Conservation (phyloP, 2,329 filamentous ascomycete genomes). For the Metarhizium sp. region DNA sequence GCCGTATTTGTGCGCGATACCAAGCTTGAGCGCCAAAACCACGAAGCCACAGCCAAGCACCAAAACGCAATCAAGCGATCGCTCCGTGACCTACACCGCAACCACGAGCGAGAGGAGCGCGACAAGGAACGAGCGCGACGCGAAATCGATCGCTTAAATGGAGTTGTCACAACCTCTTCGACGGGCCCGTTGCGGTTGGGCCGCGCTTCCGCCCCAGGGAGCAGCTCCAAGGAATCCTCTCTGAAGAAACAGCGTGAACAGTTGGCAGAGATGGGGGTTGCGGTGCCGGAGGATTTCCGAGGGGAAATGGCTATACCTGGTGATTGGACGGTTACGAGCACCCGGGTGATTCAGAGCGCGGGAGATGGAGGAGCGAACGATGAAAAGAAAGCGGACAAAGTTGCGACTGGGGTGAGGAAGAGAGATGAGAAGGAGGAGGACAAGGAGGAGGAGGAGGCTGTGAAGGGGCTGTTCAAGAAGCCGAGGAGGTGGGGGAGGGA, state of each 20-base stretch:
- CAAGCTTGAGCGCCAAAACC: conserved; percentile 77
- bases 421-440: conserved; percentile 50
- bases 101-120: conserved; percentile 69
- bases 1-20: conserved; percentile 85
- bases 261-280: conserved; percentile 77
- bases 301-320: conserved; percentile 79
- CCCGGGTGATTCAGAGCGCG: conserved; percentile 44
- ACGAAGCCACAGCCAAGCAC: conserved; percentile 79
- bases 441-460: conserved; percentile 41
- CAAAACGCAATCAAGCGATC: conserved; percentile 82
- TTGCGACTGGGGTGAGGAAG: conserved; percentile 50
- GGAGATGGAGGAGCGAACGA: conserved; percentile 25
- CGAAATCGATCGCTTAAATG: conserved; percentile 80
- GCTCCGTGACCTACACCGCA: conserved; percentile 78
- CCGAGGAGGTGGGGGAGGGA: conserved; percentile 45
- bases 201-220: neutral
- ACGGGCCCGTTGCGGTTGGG: neutral
- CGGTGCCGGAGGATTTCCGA: conserved; percentile 69
- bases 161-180: conserved; percentile 44
- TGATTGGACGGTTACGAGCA: conserved; percentile 70
- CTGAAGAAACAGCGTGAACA: conserved; percentile 80
- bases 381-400: conserved; percentile 22
- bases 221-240: conserved; percentile 40
- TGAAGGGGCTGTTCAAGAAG: conserved; percentile 52
- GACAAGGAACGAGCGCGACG: conserved; percentile 75